A percentile compares a stretch with the other conserved stretches of the same genome.
Evolutionary conservation across 495 filamentous ascomycete genomes (phyloP).

Genomic region (Penicillium pulvis): DNA sequence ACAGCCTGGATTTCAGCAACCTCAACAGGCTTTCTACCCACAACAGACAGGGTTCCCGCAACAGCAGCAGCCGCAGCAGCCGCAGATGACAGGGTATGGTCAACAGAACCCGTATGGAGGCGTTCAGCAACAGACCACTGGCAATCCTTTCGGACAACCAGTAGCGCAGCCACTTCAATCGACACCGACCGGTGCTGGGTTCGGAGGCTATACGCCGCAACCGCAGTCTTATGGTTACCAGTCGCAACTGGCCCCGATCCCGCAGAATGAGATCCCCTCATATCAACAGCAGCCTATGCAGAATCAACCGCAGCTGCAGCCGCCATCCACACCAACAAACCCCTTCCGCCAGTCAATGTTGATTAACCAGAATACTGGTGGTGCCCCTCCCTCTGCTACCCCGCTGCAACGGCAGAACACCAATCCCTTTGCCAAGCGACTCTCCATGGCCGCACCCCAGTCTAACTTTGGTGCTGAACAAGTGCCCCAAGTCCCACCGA

Average conservation of each 20-base stretch:
- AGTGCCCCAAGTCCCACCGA: conserved; percentile 44
- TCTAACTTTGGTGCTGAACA: conserved; percentile 33
- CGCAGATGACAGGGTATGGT: conserved; percentile 33
- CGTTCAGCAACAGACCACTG: conserved; percentile 47
- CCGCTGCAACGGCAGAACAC: conserved; percentile 67
- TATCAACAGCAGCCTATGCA: conserved; percentile 46
- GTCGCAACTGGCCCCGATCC: conserved; percentile 57
- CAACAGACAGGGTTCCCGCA: conserved; percentile 39
- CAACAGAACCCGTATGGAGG: conserved; percentile 37
- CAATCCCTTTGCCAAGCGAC: conserved; percentile 76
- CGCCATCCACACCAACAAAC: conserved; percentile 70
- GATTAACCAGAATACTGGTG: conserved; percentile 54
- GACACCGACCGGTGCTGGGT: conserved; percentile 77
- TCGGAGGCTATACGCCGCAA: conserved; percentile 80
- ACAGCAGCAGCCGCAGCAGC: conserved; percentile 44
- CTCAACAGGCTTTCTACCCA: conserved; percentile 12
- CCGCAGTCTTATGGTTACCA: conserved; percentile 53
- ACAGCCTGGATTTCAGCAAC: conserved; percentile 44
- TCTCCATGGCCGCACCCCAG: conserved; percentile 48
- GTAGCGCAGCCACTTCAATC: conserved; percentile 53
- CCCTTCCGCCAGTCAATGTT: conserved; percentile 89
- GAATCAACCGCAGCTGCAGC: conserved; percentile 39
- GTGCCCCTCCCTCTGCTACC: conserved; percentile 31
- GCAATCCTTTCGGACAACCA: conserved; percentile 14
- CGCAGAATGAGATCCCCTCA: conserved; percentile 62